Evolutionary conservation across 2,329 filamentous ascomycete genomes (phyloP).

Genomic region (Thielaviopsis cerberus): DNA sequence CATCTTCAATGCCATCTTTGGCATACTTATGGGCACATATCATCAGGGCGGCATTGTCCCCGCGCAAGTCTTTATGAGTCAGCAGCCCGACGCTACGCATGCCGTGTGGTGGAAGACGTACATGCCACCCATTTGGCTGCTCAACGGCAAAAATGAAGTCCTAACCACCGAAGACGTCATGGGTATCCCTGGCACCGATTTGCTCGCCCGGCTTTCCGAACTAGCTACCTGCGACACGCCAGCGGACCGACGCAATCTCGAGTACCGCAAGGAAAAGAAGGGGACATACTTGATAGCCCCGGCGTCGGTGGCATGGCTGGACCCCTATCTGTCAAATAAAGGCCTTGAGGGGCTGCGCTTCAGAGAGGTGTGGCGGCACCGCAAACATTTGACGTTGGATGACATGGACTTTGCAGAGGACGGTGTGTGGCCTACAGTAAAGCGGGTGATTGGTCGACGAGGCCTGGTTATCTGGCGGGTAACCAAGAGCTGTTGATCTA

Average conservation of each 20-base stretch:
- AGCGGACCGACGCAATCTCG: constrained; percentile 33
- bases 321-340: constrained; percentile 41
- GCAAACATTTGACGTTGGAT: constrained; percentile 55
- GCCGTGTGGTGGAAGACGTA: constrained; percentile 79
- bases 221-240: constrained; percentile 45
- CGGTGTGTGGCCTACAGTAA: constrained; percentile 52
- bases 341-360: constrained; percentile 42
- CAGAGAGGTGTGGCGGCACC: constrained; percentile 50
- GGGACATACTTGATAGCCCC: constrained; percentile 58
- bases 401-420: constrained; percentile 65
- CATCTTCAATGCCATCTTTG: constrained; percentile 48
- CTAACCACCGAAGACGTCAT: constrained; percentile 56
- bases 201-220: constrained; percentile 39
- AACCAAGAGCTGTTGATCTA: constrained; percentile 35
- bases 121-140: constrained; percentile 61
- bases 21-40: constrained; percentile 59
- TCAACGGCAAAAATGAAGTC: constrained; percentile 56
- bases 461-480: constrained; percentile 46
- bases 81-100: constrained; percentile 47
- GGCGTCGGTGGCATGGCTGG: constrained; percentile 50
- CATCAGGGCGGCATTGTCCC: constrained; percentile 66
- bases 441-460: constrained; percentile 45
- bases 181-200: constrained; percentile 42
- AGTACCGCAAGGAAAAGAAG: constrained; percentile 41
- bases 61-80: constrained; percentile 55